Evolutionary conservation across 106 monocot genomes (phyloP).

Genomic region (Cymbidium sinense): DNA sequence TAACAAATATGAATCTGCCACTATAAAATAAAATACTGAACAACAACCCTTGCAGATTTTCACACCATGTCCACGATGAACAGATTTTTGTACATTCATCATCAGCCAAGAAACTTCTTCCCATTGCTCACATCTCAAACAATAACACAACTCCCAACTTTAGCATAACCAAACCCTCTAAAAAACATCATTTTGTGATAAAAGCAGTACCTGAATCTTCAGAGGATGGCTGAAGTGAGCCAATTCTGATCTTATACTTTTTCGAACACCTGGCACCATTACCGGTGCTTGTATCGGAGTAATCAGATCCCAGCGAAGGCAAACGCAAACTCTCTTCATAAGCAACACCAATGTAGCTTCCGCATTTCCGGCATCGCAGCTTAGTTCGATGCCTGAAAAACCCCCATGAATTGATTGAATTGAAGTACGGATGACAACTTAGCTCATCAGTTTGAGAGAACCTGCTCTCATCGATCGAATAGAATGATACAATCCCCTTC

Average conservation of each 20-base stretch:
- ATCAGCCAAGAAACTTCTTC: not conserved
- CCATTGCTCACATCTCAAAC: not conserved
- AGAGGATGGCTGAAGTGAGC: slow-evolving; percentile 6
- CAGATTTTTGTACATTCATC: not conserved
- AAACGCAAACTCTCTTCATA: not conserved
- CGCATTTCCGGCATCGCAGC: slow-evolving; percentile 43
- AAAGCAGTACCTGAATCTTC: not conserved
- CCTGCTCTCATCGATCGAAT: slow-evolving; percentile 45
- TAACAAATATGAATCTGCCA: not conserved
- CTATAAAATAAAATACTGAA: not conserved
- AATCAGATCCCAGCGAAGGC: not conserved
- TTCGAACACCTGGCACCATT: not conserved
- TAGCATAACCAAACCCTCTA: not conserved
- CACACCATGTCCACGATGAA: not conserved
- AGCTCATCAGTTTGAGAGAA: slow-evolving; percentile 37
- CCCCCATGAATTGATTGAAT: slow-evolving; percentile 38
- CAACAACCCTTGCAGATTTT: not conserved
- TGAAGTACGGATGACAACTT: slow-evolving; percentile 42
- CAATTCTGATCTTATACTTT: slow-evolving; percentile 6
- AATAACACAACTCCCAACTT: not conserved
- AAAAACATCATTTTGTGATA: not conserved
- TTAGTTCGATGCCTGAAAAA: slow-evolving; percentile 41
- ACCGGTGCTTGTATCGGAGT: not conserved
- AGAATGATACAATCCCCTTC: slow-evolving; percentile 48
- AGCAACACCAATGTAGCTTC: slow-evolving; percentile 23